Conservation (phyloP, 805 yeast species). For the Saccharomycopsis sp. region DNA sequence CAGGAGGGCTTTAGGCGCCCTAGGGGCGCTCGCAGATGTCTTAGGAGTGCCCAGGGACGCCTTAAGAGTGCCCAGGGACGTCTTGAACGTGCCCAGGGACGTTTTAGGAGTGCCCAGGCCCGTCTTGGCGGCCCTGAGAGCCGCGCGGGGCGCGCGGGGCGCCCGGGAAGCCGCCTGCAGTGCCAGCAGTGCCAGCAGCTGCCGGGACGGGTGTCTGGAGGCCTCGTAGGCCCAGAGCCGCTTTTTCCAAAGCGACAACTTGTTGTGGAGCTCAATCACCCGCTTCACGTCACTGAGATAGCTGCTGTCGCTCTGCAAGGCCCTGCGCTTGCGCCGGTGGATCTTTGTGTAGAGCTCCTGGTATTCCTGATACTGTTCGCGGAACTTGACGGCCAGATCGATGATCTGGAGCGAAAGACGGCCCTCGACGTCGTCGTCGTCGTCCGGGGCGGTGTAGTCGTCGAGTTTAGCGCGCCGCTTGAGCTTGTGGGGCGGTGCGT, state of each 20-base stretch:
- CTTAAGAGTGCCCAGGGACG: no score
- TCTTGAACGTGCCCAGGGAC: no score
- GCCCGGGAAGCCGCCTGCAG: neutral
- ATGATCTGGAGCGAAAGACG: neutral
- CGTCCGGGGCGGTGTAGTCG: neutral
- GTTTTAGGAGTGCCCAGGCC: no score
- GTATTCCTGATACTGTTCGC: constrained; percentile 13
- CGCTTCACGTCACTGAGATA: constrained; percentile 11
- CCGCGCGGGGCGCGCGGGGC: no score
- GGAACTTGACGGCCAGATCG: constrained; percentile 12
- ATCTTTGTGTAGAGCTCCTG: constrained; percentile 7
- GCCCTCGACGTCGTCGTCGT: neutral
- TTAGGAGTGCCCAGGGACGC: no score
- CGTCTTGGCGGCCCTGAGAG: no score
- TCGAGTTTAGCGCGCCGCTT: neutral
- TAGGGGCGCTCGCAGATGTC: no score
- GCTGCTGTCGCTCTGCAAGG: neutral
- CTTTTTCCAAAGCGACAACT: constrained; percentile 17
- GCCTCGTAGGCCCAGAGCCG: constrained; percentile 8
- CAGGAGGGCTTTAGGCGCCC: no score
- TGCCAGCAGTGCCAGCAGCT: neutral
- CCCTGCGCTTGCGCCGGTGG: neutral
- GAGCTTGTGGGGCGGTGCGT: neutral
- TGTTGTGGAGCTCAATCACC: constrained; percentile 16
- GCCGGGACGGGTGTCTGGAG: neutral